These are phyloP conservation scores for Ulota crispa DNA, from an alignment of 225 moss, liverwort and hornwort genomes.

Conservation along the genomic window DNA sequence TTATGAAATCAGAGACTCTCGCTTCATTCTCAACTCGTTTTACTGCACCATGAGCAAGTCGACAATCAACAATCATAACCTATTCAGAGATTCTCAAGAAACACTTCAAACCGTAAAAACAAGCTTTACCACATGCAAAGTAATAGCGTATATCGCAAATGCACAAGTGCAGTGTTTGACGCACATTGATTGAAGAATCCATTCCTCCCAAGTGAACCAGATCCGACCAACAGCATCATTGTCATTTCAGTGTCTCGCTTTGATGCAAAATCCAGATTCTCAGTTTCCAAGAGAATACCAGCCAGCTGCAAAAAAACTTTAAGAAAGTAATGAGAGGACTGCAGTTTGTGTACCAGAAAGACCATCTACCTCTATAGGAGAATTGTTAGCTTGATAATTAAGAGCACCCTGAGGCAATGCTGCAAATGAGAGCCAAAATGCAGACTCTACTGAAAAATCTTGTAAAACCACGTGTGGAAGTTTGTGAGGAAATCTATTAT, in stretches of 20 bases:
- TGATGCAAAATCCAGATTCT: constrained; percentile 51
- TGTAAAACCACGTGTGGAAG: neutral
- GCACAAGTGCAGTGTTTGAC: neutral
- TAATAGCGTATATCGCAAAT: neutral
- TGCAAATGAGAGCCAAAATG: neutral
- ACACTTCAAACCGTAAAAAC: neutral
- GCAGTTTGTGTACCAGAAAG: neutral
- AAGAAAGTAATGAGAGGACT: neutral
- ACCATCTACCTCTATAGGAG: neutral
- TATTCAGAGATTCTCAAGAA: neutral
- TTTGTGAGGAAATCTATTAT: neutral
- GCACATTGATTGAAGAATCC: constrained; percentile 50
- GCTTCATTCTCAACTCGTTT: constrained; percentile 37
- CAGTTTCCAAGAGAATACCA: constrained; percentile 48
- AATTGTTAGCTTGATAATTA: neutral
- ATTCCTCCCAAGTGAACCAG: constrained; percentile 52
- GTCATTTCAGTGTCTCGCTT: constrained; percentile 49
- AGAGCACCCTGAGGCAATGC: neutral
- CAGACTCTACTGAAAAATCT: neutral
- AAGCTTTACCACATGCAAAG: neutral
- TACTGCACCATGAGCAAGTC: constrained; percentile 20
- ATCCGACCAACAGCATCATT: constrained; percentile 38
- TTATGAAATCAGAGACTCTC: constrained; percentile 27
- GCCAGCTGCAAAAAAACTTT: constrained; percentile 34
- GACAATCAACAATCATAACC: constrained; percentile 2